phyloP scores from a whole-genome alignment of 2,329 filamentous ascomycete genomes.

The Aspergillus awamori region DNA sequence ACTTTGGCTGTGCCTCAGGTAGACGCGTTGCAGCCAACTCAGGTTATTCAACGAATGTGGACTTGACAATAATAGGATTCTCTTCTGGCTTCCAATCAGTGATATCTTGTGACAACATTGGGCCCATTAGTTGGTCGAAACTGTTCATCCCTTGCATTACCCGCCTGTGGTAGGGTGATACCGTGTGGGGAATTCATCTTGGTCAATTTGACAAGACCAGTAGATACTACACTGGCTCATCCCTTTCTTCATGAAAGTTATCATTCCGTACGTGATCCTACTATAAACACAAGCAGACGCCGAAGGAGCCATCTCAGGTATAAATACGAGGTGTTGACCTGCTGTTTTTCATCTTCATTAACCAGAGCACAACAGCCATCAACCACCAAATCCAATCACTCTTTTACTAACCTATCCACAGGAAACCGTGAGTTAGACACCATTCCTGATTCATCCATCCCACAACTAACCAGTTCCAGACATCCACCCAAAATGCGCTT shows the following conservation, averaged over 20 bases:
- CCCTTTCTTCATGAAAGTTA: no score
- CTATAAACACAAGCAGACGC: no score
- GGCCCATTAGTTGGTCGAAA: no score
- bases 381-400: not conserved
- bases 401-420: constrained; percentile 5
- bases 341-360: not conserved
- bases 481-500: not conserved
- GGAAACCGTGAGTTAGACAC: not conserved
- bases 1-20: not conserved
- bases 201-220: no score
- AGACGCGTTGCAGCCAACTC: not conserved
- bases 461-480: not conserved
- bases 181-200: no score
- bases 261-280: no score
- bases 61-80: no score
- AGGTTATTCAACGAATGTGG: not conserved
- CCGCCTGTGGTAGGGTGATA: no score
- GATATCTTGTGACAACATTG: no score
- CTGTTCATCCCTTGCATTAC: no score
- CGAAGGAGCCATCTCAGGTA: not conserved
- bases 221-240: no score
- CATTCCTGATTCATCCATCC: not conserved
- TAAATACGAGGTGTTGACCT: not conserved
- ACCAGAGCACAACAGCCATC: not conserved
- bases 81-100: no score